Percentiles rank a stretch among this genome's conserved stretches.
These are phyloP conservation scores for Hordeum pubiflorum DNA, from an alignment of 202 grass and related monocot species.

Conservation along the genomic window DNA sequence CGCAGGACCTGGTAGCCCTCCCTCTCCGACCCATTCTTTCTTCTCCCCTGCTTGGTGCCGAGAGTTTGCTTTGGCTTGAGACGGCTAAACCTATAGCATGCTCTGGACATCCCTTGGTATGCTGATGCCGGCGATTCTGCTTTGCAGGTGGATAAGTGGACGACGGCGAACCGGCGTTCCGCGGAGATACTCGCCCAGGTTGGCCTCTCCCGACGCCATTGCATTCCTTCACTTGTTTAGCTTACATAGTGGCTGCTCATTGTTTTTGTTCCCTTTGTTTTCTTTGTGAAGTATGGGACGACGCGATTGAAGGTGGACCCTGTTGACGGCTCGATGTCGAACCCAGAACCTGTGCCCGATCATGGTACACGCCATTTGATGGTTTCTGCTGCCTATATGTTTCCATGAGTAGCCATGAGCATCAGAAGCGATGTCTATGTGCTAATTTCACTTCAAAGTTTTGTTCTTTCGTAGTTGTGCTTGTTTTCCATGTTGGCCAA, in stretches of 20 bases:
- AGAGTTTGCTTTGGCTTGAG: not conserved
- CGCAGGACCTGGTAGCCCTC: constrained; percentile 57
- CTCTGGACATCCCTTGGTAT: not conserved
- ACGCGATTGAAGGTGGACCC: constrained; percentile 59
- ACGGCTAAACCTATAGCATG: not conserved
- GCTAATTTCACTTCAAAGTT: constrained; percentile 4
- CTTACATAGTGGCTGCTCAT: constrained; percentile 8
- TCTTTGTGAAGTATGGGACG: constrained; percentile 62
- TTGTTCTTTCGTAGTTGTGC: not conserved
- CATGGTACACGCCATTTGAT: constrained; percentile 39
- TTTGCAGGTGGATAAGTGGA: constrained; percentile 53
- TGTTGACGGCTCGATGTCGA: constrained; percentile 58
- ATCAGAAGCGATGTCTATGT: not conserved
- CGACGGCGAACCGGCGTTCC: constrained; percentile 48
- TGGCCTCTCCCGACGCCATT: not conserved
- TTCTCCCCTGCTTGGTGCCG: not conserved
- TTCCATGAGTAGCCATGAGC: not conserved
- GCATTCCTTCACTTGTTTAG: constrained; percentile 2
- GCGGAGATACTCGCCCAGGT: constrained; percentile 65
- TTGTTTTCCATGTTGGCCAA: not conserved
- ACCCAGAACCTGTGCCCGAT: constrained; percentile 55
- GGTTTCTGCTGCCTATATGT: not conserved
- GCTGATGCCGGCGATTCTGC: constrained; percentile 2
- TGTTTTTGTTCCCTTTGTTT: constrained; percentile 6
- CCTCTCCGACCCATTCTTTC: not conserved